phyloP scores from a whole-genome alignment of 768 basidiomycete genomes.

The Lentinula sp. region DNA sequence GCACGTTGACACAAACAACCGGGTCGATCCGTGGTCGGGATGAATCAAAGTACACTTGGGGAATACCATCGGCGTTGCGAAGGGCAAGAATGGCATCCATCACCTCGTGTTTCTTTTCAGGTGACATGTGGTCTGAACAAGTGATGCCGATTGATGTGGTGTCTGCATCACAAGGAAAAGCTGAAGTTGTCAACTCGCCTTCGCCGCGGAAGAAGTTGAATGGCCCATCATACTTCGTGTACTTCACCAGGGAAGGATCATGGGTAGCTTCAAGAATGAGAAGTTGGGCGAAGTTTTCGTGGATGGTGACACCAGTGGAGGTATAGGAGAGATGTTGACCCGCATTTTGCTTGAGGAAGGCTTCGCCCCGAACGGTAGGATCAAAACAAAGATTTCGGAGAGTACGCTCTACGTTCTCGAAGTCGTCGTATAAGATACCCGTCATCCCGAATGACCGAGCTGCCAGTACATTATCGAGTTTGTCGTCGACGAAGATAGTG shows the following conservation, averaged over 20 bases:
- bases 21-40: slow-evolving; percentile 47
- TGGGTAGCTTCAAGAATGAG: slow-evolving; percentile 48
- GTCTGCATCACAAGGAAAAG: slow-evolving; percentile 51
- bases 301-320: slow-evolving; percentile 28
- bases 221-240: slow-evolving; percentile 32
- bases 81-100: slow-evolving; percentile 57
- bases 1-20: slow-evolving; percentile 44
- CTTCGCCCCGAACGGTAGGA: slow-evolving; percentile 35
- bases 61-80: slow-evolving; percentile 42
- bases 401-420: slow-evolving; percentile 32
- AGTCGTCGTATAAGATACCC: slow-evolving; percentile 45
- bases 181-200: slow-evolving; percentile 37
- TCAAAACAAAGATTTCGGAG: slow-evolving; percentile 44
- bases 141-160: slow-evolving; percentile 52
- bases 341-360: slow-evolving; percentile 35
- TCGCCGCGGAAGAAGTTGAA: slow-evolving; percentile 54
- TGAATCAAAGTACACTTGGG: slow-evolving; percentile 32
- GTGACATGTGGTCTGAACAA: slow-evolving; percentile 23
- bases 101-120: slow-evolving; percentile 21
- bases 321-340: slow-evolving; percentile 40
- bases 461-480: slow-evolving; percentile 50
- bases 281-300: slow-evolving; percentile 56
- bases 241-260: slow-evolving; percentile 34
- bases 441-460: slow-evolving; percentile 52
- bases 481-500: slow-evolving; percentile 56